Percentiles rank a stretch among this genome's conserved stretches.
These are phyloP conservation scores for Drechslerella stenobrocha DNA, from an alignment of 2,329 filamentous ascomycete species.

Conservation along the genomic window DNA sequence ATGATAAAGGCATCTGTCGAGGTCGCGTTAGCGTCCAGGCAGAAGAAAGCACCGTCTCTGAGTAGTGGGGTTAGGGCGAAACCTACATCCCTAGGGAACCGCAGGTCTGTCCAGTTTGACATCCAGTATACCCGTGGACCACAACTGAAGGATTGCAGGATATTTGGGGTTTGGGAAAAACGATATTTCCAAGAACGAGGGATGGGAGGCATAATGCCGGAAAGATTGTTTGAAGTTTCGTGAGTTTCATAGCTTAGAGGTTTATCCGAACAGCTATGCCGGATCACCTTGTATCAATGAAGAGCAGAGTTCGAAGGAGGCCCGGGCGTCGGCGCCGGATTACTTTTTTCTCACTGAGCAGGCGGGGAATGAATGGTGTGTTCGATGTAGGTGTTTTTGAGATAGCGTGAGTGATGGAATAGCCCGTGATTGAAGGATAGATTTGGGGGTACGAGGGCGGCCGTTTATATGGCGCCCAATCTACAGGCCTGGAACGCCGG, in stretches of 20 bases:
- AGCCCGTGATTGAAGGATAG: no score
- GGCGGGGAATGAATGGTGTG: no score
- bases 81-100: conserved; percentile 34
- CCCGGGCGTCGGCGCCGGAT: no score
- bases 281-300: no score
- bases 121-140: conserved; percentile 29
- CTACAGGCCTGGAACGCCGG: no score
- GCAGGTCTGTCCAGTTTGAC: conserved; percentile 49
- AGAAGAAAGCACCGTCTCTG: neutral
- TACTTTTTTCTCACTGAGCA: no score
- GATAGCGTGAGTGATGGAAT: no score
- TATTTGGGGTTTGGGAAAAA: conserved; percentile 54
- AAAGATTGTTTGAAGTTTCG: conserved; percentile 26
- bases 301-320: no score
- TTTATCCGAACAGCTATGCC: no score
- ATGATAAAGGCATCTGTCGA: conserved; percentile 21
- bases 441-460: no score
- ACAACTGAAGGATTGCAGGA: conserved; percentile 49
- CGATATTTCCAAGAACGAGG: conserved; percentile 49
- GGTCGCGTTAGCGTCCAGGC: neutral
- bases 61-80: neutral
- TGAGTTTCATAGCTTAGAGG: conserved; percentile 9
- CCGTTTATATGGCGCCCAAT: no score
- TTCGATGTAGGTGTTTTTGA: no score
- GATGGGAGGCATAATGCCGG: conserved; percentile 51